Conservation (phyloP, 2,329 filamentous ascomycete species). For the Diaporthe ampelina region DNA sequence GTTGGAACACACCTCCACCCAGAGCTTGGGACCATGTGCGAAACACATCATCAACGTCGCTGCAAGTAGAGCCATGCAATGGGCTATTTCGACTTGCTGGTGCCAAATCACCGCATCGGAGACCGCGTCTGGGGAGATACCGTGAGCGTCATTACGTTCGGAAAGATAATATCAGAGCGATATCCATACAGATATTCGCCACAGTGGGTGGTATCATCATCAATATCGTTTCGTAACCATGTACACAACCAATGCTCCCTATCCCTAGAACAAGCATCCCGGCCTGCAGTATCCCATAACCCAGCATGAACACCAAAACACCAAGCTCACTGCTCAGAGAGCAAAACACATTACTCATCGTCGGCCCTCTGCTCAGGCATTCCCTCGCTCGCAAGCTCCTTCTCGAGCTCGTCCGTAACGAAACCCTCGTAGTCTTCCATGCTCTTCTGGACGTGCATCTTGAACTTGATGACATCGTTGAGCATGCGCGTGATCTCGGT, state of each 20-base stretch:
- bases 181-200: background rate
- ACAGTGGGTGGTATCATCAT: conserved; percentile 17
- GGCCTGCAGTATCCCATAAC: background rate
- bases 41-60: background rate
- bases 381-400: conserved; percentile 79
- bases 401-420: conserved; percentile 92
- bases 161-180: background rate
- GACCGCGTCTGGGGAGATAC: background rate
- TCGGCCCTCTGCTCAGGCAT: conserved; percentile 65
- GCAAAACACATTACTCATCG: conserved; percentile 58
- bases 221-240: background rate
- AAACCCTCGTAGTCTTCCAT: conserved; percentile 96
- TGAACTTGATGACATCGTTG: conserved; percentile 98
- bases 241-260: conserved; percentile 4
- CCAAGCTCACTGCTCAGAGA: background rate
- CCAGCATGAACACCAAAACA: conserved; percentile 22
- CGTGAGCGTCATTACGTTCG: background rate
- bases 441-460: conserved; percentile 93
- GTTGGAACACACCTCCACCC: background rate
- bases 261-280: background rate
- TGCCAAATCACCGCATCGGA: background rate
- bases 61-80: background rate
- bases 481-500: conserved; percentile 96
- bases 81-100: no score
- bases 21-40: background rate